Evolutionary conservation across 2,329 filamentous ascomycete genomes (phyloP).

Genomic region (Alternaria alternata): DNA sequence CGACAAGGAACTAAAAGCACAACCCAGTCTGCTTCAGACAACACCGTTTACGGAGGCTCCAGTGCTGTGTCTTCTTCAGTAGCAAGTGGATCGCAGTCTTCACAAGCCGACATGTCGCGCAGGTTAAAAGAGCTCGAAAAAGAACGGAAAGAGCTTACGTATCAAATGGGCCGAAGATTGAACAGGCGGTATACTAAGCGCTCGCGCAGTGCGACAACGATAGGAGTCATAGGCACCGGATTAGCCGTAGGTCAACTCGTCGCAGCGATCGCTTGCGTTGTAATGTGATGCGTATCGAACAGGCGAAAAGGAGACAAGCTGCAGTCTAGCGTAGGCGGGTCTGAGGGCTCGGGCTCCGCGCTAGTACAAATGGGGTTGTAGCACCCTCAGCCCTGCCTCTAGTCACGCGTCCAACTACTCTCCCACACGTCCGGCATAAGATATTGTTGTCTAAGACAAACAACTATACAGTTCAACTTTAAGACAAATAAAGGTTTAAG

Average conservation of each 20-base stretch:
- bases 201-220: background rate
- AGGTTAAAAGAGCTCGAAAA: background rate
- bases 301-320: background rate
- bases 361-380: background rate
- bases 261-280: slow-evolving; percentile 22
- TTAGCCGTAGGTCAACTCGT: slow-evolving; percentile 20
- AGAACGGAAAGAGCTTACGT: background rate
- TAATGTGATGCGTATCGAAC: slow-evolving; percentile 13
- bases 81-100: background rate
- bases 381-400: no score
- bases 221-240: slow-evolving; percentile 13
- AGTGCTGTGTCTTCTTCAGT: background rate
- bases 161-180: background rate
- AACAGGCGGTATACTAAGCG: background rate
- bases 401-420: no score
- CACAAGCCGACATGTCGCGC: background rate
- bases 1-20: background rate
- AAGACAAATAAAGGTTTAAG: no score
- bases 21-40: background rate
- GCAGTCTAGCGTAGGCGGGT: background rate
- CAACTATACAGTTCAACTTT: no score
- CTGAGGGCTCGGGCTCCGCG: background rate
- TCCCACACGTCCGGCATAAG: background rate
- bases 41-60: background rate
- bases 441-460: no score